Percentiles rank a stretch among this genome's conserved stretches.
These are phyloP conservation scores for Chloroidium sp. DNA, from an alignment of 163 green algal genomes.

Conservation along the genomic window DNA sequence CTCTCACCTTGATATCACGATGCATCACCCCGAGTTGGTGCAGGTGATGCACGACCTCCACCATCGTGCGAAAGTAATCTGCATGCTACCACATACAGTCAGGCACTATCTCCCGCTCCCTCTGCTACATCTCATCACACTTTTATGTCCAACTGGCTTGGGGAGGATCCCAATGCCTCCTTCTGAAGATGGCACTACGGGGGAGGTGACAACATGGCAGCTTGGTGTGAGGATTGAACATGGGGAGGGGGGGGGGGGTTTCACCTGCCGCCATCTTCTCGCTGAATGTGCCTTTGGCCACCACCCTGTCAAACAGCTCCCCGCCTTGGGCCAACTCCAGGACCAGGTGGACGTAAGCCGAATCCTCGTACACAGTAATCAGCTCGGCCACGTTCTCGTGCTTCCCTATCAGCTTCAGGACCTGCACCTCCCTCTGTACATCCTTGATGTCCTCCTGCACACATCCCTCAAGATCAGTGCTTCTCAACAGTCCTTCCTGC, in stretches of 20 bases:
- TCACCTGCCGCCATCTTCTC: slow-evolving; percentile 12
- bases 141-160: neutral
- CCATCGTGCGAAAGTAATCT: slow-evolving; percentile 67
- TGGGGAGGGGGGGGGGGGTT: too few species aligned
- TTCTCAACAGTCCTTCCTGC: slow-evolving; percentile 21
- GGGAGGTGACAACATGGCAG: neutral
- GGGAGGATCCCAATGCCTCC: too few species aligned
- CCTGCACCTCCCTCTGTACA: slow-evolving; percentile 44
- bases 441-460: slow-evolving; percentile 61
- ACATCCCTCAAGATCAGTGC: neutral
- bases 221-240: too few species aligned
- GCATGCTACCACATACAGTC: slow-evolving; percentile 11
- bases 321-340: slow-evolving; percentile 78
- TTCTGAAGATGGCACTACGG: neutral
- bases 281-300: slow-evolving; percentile 64
- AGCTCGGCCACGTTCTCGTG: slow-evolving; percentile 32
- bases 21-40: slow-evolving; percentile 68
- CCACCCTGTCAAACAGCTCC: slow-evolving; percentile 81
- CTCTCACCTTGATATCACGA: slow-evolving; percentile 58
- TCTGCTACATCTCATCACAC: neutral
- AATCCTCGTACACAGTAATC: slow-evolving; percentile 63
- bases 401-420: slow-evolving; percentile 34
- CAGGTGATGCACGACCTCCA: slow-evolving; percentile 67
- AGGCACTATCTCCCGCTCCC: neutral
- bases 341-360: slow-evolving; percentile 62